Conservation (phyloP, 352 stramenopile genomes). For the Phytopythium oedochilum region DNA sequence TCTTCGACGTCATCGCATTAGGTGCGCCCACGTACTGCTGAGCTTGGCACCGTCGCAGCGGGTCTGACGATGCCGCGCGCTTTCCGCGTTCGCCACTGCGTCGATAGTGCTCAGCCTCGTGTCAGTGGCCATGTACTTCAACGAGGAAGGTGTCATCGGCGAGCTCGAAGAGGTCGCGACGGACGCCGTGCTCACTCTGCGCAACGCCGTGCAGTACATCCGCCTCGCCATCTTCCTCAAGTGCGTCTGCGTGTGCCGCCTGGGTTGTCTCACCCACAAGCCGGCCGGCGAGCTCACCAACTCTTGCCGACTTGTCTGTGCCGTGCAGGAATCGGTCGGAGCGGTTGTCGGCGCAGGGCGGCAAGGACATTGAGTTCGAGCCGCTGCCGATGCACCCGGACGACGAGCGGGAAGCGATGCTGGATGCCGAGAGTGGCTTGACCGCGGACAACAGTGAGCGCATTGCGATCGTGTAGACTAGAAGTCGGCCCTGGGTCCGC, state of each 20-base stretch:
- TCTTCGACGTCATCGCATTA: constrained; percentile 78
- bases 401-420: constrained; percentile 42
- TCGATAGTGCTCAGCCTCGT: constrained; percentile 69
- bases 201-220: constrained; percentile 78
- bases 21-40: too few species aligned
- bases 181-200: constrained; percentile 69
- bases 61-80: too few species aligned
- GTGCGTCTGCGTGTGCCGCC: constrained; percentile 15
- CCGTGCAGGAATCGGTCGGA: constrained; percentile 49
- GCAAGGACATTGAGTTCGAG: constrained; percentile 66
- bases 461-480: constrained; percentile 31
- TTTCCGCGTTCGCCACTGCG: too few species aligned
- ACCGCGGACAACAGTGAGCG: constrained; percentile 25
- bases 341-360: constrained; percentile 25
- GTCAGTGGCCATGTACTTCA: constrained; percentile 81
- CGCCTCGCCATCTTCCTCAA: constrained; percentile 84
- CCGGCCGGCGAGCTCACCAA: background rate
- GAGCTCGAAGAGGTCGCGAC: constrained; percentile 82
- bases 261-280: background rate
- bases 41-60: too few species aligned
- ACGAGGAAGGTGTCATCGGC: constrained; percentile 71
- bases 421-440: constrained; percentile 43
- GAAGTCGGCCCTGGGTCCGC: background rate
- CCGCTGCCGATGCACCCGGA: constrained; percentile 28
- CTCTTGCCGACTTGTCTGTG: background rate